phyloP scores from a whole-genome alignment of 805 yeast genomes.

The Yamadazyma laniorum region DNA sequence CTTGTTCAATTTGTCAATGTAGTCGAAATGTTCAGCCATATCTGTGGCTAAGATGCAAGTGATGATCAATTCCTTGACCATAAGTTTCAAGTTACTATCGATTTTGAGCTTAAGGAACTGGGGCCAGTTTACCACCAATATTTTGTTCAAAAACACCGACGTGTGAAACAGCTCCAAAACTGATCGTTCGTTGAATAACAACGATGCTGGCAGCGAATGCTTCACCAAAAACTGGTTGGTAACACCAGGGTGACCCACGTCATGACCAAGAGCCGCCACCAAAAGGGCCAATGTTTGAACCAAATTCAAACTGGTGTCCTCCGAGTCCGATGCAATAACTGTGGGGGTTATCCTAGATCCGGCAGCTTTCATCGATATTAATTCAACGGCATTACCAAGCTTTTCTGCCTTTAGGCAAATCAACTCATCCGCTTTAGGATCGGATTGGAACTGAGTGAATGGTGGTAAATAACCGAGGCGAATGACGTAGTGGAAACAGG shows the following conservation, averaged over 20 bases:
- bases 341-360: not conserved
- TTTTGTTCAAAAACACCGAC: conserved; percentile 51
- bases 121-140: conserved; percentile 39
- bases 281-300: conserved; percentile 58
- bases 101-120: conserved; percentile 19
- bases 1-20: conserved; percentile 51
- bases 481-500: conserved; percentile 65
- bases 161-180: conserved; percentile 83
- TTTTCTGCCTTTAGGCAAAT: conserved; percentile 13
- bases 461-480: conserved; percentile 39
- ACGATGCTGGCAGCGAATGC: conserved; percentile 61
- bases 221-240: conserved; percentile 70
- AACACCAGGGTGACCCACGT: conserved; percentile 96
- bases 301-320: conserved; percentile 29
- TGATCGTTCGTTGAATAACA: conserved; percentile 59
- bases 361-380: conserved; percentile 11
- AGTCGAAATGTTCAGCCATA: conserved; percentile 84
- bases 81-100: conserved; percentile 14
- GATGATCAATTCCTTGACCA: conserved; percentile 27
- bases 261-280: conserved; percentile 90
- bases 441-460: conserved; percentile 33
- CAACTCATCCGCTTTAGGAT: conserved; percentile 32
- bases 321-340: not conserved
- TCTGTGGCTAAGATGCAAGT: conserved; percentile 62
- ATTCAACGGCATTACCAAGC: conserved; percentile 17